Conservation (phyloP, 2,329 filamentous ascomycete species). For the Fusarium kyushuense region DNA sequence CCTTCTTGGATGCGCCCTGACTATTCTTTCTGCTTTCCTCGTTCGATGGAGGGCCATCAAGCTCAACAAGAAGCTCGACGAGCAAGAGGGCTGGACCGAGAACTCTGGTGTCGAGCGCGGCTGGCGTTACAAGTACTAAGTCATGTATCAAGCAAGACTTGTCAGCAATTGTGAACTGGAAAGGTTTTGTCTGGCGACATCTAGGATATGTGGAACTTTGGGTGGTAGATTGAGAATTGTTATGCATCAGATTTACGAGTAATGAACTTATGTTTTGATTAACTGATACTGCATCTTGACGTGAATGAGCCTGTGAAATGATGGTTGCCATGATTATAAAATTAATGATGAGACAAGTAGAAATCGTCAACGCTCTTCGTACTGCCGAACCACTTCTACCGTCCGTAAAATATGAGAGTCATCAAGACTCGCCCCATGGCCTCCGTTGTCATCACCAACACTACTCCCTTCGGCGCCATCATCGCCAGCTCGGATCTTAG, state of each 20-base stretch:
- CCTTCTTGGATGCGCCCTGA: slow-evolving; percentile 13
- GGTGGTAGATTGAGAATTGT: not conserved
- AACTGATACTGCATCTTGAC: accelerated
- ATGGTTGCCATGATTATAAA: too few species aligned
- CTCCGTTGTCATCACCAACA: not conserved
- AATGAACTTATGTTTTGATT: slow-evolving; percentile 3
- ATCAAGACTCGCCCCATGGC: slow-evolving; percentile 9
- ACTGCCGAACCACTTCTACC: slow-evolving; percentile 29
- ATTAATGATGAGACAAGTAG: too few species aligned
- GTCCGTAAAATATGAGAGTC: slow-evolving; percentile 24
- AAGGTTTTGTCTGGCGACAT: not conserved
- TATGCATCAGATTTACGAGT: slow-evolving; percentile 2
- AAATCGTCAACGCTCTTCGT: slow-evolving; percentile 8
- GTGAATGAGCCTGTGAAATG: too few species aligned
- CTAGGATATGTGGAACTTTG: not conserved
- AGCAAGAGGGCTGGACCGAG: slow-evolving; percentile 27
- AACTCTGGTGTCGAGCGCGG: slow-evolving; percentile 32
- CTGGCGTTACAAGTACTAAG: slow-evolving; percentile 32
- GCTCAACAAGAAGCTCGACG: slow-evolving; percentile 32
- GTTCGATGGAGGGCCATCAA: slow-evolving; percentile 6
- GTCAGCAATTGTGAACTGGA: too few species aligned
- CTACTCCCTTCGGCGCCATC: not conserved
- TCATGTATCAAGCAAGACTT: too few species aligned
- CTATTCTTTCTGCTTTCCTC: slow-evolving; percentile 11
- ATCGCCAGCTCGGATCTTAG: slow-evolving; percentile 9